Evolutionary conservation across 371 early-diverging fungal species (phyloP).

Genomic region (Rhizopus arrhizus): DNA sequence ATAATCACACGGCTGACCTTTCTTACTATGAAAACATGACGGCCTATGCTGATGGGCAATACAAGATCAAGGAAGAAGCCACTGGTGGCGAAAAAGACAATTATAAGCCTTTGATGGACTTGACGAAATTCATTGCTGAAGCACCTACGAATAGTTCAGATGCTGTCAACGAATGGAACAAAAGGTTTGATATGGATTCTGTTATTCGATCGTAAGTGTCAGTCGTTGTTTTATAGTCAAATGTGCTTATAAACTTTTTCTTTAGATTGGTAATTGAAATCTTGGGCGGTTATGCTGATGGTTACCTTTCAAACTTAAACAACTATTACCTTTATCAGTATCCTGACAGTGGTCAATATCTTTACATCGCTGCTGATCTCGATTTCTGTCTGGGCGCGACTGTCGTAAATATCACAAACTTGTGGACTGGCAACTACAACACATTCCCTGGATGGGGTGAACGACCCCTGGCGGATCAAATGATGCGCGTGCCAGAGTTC

Average conservation of each 20-base stretch:
- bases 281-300: constrained; percentile 35
- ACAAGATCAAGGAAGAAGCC: constrained; percentile 29
- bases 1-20: constrained; percentile 4
- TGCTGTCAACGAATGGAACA: constrained; percentile 31
- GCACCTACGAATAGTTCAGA: constrained; percentile 16
- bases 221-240: background rate
- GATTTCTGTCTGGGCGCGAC: constrained; percentile 29
- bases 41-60: constrained; percentile 20
- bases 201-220: constrained; percentile 1
- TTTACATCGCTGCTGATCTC: constrained; percentile 27
- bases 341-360: constrained; percentile 1
- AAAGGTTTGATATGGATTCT: constrained; percentile 13
- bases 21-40: constrained; percentile 18
- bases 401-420: background rate
- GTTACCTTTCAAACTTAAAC: constrained; percentile 22
- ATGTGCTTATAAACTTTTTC: background rate
- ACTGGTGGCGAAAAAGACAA: constrained; percentile 11
- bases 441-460: constrained; percentile 28
- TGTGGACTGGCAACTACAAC: constrained; percentile 35
- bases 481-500: constrained; percentile 12
- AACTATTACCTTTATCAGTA: constrained; percentile 13
- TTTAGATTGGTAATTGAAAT: constrained; percentile 32
- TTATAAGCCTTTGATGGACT: constrained; percentile 22
- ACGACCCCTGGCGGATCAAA: constrained; percentile 14
- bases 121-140: constrained; percentile 31